Base-by-base conservation (phyloP, 106 monocot genomes). In the Acanthochlamys bracteata region DNA sequence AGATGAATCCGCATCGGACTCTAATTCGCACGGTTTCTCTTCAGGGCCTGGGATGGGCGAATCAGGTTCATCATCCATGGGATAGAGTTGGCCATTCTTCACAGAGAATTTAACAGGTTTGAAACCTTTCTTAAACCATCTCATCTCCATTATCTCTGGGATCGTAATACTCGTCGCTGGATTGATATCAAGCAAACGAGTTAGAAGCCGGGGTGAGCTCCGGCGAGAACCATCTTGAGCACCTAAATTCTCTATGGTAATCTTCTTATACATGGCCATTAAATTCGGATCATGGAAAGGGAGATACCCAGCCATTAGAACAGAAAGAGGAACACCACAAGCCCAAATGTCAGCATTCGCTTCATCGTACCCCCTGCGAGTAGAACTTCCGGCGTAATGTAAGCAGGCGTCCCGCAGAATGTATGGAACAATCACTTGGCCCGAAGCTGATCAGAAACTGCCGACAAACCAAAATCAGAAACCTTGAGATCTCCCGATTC, bases 401-500 rank as follows among this genome's bases (percentile, higher is more conserved):
- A 84, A 2, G 84, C 84, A 14, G 84, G 84, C 22, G 84, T 84
- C 20, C 85, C 85, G 51, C 85, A 85, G 65, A 85, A 81, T 24
- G 85, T 85, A 61, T 85, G 85, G 69, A 85, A 74, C 26, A 85
- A 61, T 2, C 78, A 81, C 39, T 85, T 81, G 21, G 60, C 74
- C 14, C 71, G 52, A 42, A 78, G 74, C 72, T 85, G 85, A n/a
- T 85, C 85, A 19, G 81, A 75, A 19, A 81, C 85, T 12, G 85
- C 85, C 43, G 55, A 47, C 41, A 85, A 73, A 4, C 85, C 85
- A 57, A 81, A 85, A 46, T 85, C 85, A 17, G 85, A 85, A 25
- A 85, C 85, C 74, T 85, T 85, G 61, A 85, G 75, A 27, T 85
- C 75, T 27, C 79, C 79, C 68, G 45, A 55, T 12, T 83, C 90